Conservation (phyloP, 257 asterid genomes). For the Primulina huaijiensis region DNA sequence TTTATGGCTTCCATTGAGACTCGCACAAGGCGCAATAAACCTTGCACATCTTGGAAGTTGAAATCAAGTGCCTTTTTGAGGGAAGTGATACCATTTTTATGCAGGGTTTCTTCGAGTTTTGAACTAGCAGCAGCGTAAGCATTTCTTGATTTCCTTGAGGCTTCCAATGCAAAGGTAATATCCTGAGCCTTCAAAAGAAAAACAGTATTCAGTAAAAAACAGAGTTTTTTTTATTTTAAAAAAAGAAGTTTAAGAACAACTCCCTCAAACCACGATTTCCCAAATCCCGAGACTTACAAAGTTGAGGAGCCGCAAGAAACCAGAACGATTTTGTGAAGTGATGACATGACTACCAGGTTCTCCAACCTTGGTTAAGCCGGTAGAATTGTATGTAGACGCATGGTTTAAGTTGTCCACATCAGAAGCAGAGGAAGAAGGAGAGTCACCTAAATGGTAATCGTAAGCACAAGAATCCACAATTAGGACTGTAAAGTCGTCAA, state of each 20-base stretch:
- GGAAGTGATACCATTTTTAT: slow-evolving; percentile 52
- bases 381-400: slow-evolving; percentile 53
- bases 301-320: slow-evolving; percentile 40
- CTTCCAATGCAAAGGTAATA: slow-evolving; percentile 85
- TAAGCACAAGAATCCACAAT: slow-evolving; percentile 9
- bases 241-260: too few relatives aligned
- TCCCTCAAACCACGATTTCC: too few relatives aligned
- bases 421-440: slow-evolving; percentile 98
- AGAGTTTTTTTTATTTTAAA: too few relatives aligned
- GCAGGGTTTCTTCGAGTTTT: slow-evolving; percentile 54
- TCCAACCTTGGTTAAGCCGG: slow-evolving; percentile 55
- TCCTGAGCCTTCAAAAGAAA: slow-evolving; percentile 66
- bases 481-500: slow-evolving; percentile 13
- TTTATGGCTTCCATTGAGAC: slow-evolving; percentile 74
- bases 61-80: slow-evolving; percentile 86
- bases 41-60: slow-evolving; percentile 82
- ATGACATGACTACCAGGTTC: slow-evolving; percentile 52
- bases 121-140: slow-evolving; percentile 73
- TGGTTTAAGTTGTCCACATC: slow-evolving; percentile 95
- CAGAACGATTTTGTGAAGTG: slow-evolving; percentile 39
- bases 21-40: slow-evolving; percentile 77
- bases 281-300: slow-evolving; percentile 34
- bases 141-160: slow-evolving; percentile 75
- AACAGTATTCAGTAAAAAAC: neutral
- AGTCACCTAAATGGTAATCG: slow-evolving; percentile 62